Evolutionary conservation across 768 basidiomycete species (phyloP).

Genomic region (Pisolithus microcarpus): DNA sequence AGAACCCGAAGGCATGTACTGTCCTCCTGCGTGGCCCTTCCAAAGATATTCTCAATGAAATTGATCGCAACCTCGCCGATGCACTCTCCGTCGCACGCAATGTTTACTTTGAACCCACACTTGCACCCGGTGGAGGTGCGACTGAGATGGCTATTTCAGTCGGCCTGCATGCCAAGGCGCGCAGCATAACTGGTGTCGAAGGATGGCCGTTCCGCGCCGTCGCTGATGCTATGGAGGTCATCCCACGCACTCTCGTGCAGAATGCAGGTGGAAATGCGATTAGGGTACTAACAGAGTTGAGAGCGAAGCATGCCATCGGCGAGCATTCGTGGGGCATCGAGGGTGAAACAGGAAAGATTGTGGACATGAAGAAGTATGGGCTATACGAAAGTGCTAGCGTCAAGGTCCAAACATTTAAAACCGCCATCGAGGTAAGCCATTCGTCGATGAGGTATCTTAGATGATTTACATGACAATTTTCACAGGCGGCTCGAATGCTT

Average conservation of each 20-base stretch:
- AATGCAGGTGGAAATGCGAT: constrained; percentile 96
- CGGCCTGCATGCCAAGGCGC: constrained; percentile 72
- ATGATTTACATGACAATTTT: not conserved
- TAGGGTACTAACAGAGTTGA: constrained; percentile 83
- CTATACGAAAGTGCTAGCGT: constrained; percentile 95
- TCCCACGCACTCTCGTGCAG: constrained; percentile 90
- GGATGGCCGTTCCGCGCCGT: constrained; percentile 90
- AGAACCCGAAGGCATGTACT: constrained; percentile 90
- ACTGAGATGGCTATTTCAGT: constrained; percentile 98
- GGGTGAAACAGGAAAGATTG: constrained; percentile 92
- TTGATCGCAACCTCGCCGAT: constrained; percentile 95
- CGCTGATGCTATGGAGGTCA: constrained; percentile 95
- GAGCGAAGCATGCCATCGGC: constrained; percentile 93
- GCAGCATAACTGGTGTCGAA: constrained; percentile 79
- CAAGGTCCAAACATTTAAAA: constrained; percentile 96
- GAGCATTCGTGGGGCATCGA: constrained; percentile 91
- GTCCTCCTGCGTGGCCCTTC: constrained; percentile 96
- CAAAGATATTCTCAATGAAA: constrained; percentile 97
- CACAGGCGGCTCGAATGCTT: constrained; percentile 78
- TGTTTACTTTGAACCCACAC: constrained; percentile 88
- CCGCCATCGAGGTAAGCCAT: constrained; percentile 75
- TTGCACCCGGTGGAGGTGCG: constrained; percentile 95
- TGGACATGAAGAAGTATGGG: constrained; percentile 92
- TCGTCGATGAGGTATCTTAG: not conserved
- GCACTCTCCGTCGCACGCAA: constrained; percentile 97